These are phyloP conservation scores for Scheffersomyces cryptocercus DNA, from an alignment of 1,139 yeast species.

Conservation along the genomic window DNA sequence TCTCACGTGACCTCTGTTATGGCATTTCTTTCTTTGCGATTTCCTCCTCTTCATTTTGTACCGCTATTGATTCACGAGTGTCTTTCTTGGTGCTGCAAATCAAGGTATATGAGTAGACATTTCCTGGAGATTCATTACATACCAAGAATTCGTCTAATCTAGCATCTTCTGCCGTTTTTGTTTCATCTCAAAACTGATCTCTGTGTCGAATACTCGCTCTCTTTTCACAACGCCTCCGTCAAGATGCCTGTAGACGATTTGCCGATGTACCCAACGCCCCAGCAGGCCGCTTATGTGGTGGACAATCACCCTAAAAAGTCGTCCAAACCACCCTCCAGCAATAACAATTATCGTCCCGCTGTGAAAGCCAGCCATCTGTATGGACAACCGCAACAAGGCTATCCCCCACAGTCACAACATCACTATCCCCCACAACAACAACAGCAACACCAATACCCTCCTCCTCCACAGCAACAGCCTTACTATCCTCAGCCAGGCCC, in stretches of 20 bases:
- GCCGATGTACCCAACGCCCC: constrained; percentile 52
- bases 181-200: no score
- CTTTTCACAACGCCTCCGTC: no score
- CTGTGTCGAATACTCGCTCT: no score
- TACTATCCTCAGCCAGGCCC: constrained; percentile 15
- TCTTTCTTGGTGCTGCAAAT: constrained; percentile 4
- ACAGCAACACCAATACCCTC: constrained; percentile 16
- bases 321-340: constrained; percentile 1
- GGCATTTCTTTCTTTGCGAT: constrained; percentile 2
- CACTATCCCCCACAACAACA: constrained; percentile 10
- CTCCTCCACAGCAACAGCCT: constrained; percentile 14
- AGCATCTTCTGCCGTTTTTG: no score
- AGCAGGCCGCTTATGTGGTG: constrained; percentile 42
- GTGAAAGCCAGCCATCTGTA: constrained; percentile 13
- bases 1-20: no score
- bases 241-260: constrained; percentile 39
- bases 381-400: constrained; percentile 17
- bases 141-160: no score
- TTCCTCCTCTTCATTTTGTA: constrained; percentile 1
- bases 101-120: neutral
- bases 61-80: constrained; percentile 6
- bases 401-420: constrained; percentile 11
- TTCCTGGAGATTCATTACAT: no score
- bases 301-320: constrained; percentile 4
- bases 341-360: neutral